Evolutionary conservation across 495 filamentous ascomycete genomes (phyloP), one percentile per base, ranked within the genome.

Genomic region (Penicillium coprophilum): DNA sequence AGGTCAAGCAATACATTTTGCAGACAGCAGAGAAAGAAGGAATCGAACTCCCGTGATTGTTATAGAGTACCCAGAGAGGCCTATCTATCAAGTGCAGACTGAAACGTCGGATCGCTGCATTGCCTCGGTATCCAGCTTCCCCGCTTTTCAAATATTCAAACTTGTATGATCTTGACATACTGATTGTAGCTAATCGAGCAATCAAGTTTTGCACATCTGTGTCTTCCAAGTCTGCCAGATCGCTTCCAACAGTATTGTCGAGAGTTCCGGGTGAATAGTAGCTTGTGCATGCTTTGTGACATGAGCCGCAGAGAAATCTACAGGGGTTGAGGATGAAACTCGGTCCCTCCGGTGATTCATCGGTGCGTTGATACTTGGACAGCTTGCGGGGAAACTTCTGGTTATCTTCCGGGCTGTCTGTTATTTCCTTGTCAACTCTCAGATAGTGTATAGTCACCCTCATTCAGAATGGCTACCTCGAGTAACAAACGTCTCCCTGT

Each of bases 21-120:
- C 83, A 88, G 56, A 84, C 81, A 55, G 89, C 90, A 32, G 91
- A 95, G 73, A 83, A 82, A 50, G 92, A 97, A 70, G 94, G 92
- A 9, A 87, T 98, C 59, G 88, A 93, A 38, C 58, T 85, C 21
- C 74, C 71, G 27, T 69, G 30, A 61, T 51, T 19, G 9, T 23
- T 21, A 9, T 5, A 19, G 17, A 15, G 8, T 15, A 13, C 28
- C 24, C 50, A 36, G 53, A 46, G 45, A 23, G 24, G n/a, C 32
- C 20, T 46, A 15, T n/a, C 27, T 31, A 41, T 21, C 48, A 40
- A 46, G 19, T 11, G 38, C 24, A 40, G 20, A 30, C 44, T 36
- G n/a, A 51, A 51, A 5, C 24, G 4, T 27, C 31, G 30, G 30
- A 3, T 12, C 48, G 30, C 28, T 28, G 39, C 27, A 20, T 38